Evolutionary conservation across 768 basidiomycete species (phyloP).

Genomic region (Suillus ampliporus): DNA sequence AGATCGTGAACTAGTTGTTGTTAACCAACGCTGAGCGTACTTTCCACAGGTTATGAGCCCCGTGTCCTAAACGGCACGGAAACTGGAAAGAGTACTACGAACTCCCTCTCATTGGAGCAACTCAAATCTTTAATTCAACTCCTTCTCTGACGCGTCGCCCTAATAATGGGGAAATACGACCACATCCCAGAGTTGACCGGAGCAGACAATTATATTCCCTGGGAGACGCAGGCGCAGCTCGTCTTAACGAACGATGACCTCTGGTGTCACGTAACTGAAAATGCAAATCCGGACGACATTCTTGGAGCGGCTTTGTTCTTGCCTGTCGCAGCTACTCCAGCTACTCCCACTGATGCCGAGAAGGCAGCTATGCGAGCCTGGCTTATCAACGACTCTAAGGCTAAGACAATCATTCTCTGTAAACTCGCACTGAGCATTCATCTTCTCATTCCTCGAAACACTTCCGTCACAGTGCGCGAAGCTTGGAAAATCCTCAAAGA

Average conservation of each 20-base stretch:
- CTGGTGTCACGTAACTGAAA: conserved; percentile 12
- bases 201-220: background rate
- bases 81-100: background rate
- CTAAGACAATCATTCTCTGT: background rate
- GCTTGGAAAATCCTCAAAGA: background rate
- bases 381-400: background rate
- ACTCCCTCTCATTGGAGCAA: background rate
- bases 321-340: background rate
- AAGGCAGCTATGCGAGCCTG: conserved; percentile 7
- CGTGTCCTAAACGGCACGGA: background rate
- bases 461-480: background rate
- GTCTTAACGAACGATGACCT: conserved; percentile 6
- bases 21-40: background rate
- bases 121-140: background rate
- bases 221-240: background rate
- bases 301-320: background rate
- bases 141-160: background rate
- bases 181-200: conserved; percentile 18
- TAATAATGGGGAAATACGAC: conserved; percentile 15
- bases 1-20: background rate
- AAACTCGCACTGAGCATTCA: background rate
- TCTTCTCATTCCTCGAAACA: background rate
- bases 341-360: background rate
- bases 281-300: background rate
- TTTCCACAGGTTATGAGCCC: conserved; percentile 4